A percentile compares a stretch with the other conserved stretches of the same genome.
phyloP scores from a whole-genome alignment of 2,329 filamentous ascomycete genomes.

The Drechslerella dactyloides region DNA sequence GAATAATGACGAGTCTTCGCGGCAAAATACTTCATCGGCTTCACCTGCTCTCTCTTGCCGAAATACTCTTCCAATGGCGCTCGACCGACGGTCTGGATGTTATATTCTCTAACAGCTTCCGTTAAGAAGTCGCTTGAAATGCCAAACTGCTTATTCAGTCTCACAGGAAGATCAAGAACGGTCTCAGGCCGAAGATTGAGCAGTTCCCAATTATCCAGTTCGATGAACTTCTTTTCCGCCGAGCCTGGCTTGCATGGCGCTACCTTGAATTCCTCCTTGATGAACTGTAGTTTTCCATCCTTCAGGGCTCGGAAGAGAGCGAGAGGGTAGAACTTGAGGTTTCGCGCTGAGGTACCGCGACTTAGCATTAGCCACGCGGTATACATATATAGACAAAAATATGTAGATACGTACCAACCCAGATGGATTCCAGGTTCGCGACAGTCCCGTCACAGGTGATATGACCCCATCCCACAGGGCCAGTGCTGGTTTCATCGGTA shows the following conservation, averaged over 20 bases:
- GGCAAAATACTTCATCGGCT: slow-evolving; percentile 57
- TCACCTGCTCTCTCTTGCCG: slow-evolving; percentile 53
- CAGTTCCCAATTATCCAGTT: slow-evolving; percentile 60
- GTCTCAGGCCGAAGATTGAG: slow-evolving; percentile 60
- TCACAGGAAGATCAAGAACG: slow-evolving; percentile 59
- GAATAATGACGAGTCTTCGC: slow-evolving; percentile 62
- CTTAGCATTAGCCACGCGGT: not conserved
- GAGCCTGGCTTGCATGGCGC: slow-evolving; percentile 55
- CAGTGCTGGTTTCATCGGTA: slow-evolving; percentile 33
- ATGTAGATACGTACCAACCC: slow-evolving; percentile 54
- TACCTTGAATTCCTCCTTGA: slow-evolving; percentile 55
- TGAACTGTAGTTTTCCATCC: slow-evolving; percentile 55
- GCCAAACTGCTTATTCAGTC: slow-evolving; percentile 58
- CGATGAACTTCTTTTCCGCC: slow-evolving; percentile 56
- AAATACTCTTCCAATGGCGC: slow-evolving; percentile 58
- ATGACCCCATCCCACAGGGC: slow-evolving; percentile 59
- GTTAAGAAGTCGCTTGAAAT: slow-evolving; percentile 59
- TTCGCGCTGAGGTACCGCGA: slow-evolving; percentile 57
- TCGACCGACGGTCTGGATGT: slow-evolving; percentile 60
- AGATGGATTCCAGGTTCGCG: slow-evolving; percentile 63
- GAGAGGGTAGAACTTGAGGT: slow-evolving; percentile 62
- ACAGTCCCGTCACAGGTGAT: slow-evolving; percentile 58
- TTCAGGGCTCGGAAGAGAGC: slow-evolving; percentile 57
- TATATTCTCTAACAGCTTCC: slow-evolving; percentile 56
- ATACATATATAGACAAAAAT: not conserved